Base-by-base conservation (phyloP, 2,329 filamentous ascomycete genomes). In the Fusarium sp. region DNA sequence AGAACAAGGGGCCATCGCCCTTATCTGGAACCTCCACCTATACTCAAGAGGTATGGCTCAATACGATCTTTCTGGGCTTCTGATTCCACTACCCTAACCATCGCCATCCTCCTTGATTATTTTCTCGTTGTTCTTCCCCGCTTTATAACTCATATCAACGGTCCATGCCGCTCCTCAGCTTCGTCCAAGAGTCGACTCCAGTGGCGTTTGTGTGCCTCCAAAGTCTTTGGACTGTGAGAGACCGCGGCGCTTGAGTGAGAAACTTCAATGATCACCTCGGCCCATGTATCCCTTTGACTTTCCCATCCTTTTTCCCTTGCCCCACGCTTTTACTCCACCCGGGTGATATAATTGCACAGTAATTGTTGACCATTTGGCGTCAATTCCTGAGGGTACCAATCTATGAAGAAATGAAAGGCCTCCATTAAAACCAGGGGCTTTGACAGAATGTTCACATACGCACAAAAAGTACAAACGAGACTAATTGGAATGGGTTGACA, bases 401-500 rank as follows among this genome's bases (percentile, higher is more conserved):
- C 45, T 41, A 57, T 60, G 54, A 59, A 64, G 14, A 63, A 55
- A 41, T 59, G 61, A 59, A 61, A 72, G 51, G 52, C 57, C 39
- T 58, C 51, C 63, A 62, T 65, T 33, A 49, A 60, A 55, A 64
- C 69, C 42, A 64, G 60, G 38, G 62, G 44, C 62, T 63, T 70
- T 63, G 65, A 67, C 68, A 76, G 63, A 76, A 57, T 75, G 55
- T 58, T 69, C 57, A 66, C 61, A 75, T 61, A 63, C 63, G 61
- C 41, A 55, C 36, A 64, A 73, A 78, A 78, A 76, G 76, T 59
- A 78, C 78, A 77, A 78, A 36, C 35, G 54, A 73, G 64, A 66
- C 75, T 78, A 73, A 78, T 70, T 69, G 70, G 64, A 71, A 75
- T 72, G 72, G 62, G 67, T 73, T 79, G 77, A 79, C 77, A 78